Percentiles rank a stretch among this genome's conserved stretches.
phyloP scores from a whole-genome alignment of 495 filamentous ascomycete genomes.

The Pyrenula aspistea region DNA sequence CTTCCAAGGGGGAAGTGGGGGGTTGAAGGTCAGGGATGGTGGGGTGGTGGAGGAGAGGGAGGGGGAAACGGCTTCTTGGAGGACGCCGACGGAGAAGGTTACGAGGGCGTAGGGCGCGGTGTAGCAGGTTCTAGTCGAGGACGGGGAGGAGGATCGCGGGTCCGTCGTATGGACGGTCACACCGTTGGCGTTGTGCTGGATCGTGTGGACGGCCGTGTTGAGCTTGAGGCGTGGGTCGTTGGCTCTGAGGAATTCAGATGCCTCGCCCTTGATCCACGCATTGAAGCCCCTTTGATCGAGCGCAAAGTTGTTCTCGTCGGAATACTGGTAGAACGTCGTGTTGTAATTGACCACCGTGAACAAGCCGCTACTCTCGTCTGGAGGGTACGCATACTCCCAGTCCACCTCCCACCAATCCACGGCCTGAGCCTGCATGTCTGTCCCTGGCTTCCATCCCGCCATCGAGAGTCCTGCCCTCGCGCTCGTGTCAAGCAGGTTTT shows the following conservation, averaged over 20 bases:
- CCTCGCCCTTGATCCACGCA: conserved; percentile 46
- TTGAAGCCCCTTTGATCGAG: conserved; percentile 59
- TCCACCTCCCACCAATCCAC: conserved; percentile 57
- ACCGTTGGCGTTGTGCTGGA: conserved; percentile 40
- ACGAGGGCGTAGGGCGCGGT: conserved; percentile 46
- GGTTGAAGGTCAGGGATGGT: conserved; percentile 51
- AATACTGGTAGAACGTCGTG: conserved; percentile 35
- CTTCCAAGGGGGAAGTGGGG: conserved; percentile 56
- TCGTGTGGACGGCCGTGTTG: conserved; percentile 44
- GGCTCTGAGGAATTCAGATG: conserved; percentile 43
- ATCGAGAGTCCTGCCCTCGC: conserved; percentile 46
- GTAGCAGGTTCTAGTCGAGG: conserved; percentile 30
- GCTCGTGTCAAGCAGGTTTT: conserved; percentile 53
- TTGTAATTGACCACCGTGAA: conserved; percentile 33
- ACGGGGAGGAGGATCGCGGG: neutral
- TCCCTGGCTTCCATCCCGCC: conserved; percentile 51
- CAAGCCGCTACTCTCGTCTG: conserved; percentile 33
- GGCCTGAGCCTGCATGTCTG: conserved; percentile 44
- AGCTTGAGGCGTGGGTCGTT: conserved; percentile 48
- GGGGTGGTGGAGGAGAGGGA: too few relatives aligned
- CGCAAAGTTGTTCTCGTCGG: conserved; percentile 54
- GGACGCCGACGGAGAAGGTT: conserved; percentile 55
- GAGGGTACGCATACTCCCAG: conserved; percentile 40
- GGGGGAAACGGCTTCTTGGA: conserved; percentile 41
- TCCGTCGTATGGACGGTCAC: conserved; percentile 46